Conservation (phyloP, 257 asterid genomes). For the Gentiana dahurica region DNA sequence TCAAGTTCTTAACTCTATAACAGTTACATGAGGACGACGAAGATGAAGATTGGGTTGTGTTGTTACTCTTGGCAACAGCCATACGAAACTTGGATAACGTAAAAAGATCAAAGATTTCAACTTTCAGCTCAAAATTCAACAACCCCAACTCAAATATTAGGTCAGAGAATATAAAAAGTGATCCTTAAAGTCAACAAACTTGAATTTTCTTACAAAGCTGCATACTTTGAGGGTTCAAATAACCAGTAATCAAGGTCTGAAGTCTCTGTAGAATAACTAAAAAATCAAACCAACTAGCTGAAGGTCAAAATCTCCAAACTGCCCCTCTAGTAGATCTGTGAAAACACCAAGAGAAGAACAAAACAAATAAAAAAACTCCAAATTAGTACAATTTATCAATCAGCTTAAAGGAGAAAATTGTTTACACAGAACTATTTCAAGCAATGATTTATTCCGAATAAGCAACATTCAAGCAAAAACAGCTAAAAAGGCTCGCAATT, state of each 20-base stretch:
- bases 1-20: constrained; percentile 41
- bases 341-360: constrained; percentile 10
- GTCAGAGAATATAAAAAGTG: constrained; percentile 6
- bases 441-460: neutral
- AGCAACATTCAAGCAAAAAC: neutral
- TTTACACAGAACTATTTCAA: neutral
- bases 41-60: constrained; percentile 26
- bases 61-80: constrained; percentile 71
- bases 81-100: constrained; percentile 30
- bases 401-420: neutral
- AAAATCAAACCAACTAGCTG: constrained; percentile 8
- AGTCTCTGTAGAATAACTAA: constrained; percentile 11
- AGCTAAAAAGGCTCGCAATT: too few relatives aligned
- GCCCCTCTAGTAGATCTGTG: constrained; percentile 37
- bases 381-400: neutral
- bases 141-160: neutral
- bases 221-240: constrained; percentile 11
- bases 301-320: constrained; percentile 19
- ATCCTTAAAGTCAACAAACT: constrained; percentile 24
- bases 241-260: constrained; percentile 21
- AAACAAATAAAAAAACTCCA: constrained; percentile 6
- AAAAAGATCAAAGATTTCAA: constrained; percentile 17
- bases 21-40: constrained; percentile 26
- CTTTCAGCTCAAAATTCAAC: constrained; percentile 8
- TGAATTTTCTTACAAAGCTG: constrained; percentile 12